A percentile compares a stretch with the other conserved stretches of the same genome.
Evolutionary conservation across 2,329 filamentous ascomycete genomes (phyloP).

Genomic region (Ustilaginoidea virens): DNA sequence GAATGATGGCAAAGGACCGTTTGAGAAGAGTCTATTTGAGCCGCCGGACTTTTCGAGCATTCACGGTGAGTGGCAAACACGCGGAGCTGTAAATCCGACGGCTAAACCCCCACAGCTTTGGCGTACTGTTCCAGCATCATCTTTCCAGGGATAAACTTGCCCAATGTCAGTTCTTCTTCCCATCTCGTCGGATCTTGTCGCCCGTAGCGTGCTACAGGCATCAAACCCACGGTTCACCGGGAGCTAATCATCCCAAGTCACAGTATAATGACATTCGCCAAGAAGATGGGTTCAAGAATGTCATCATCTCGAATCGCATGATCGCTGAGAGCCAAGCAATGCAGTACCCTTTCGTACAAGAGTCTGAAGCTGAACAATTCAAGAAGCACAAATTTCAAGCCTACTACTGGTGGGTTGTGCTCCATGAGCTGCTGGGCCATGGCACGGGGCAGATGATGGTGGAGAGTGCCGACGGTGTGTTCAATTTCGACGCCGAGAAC

Average conservation of each 20-base stretch:
- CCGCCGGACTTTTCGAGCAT: slow-evolving; percentile 60
- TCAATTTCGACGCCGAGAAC: slow-evolving; percentile 44
- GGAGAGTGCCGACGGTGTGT: slow-evolving; percentile 35
- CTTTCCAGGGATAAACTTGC: slow-evolving; percentile 26
- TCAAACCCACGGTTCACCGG: neutral
- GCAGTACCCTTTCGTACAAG: slow-evolving; percentile 40
- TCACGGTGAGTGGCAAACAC: slow-evolving; percentile 43
- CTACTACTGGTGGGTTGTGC: too few relatives aligned
- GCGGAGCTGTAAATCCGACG: too few relatives aligned
- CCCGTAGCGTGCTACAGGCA: neutral
- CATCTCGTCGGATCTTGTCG: too few relatives aligned
- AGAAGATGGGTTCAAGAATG: slow-evolving; percentile 48
- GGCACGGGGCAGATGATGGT: slow-evolving; percentile 47
- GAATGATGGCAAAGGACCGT: slow-evolving; percentile 31
- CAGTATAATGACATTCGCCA: slow-evolving; percentile 42
- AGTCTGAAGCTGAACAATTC: slow-evolving; percentile 44
- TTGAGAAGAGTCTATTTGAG: slow-evolving; percentile 58
- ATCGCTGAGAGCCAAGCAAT: too few relatives aligned
- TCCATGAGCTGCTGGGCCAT: slow-evolving; percentile 53
- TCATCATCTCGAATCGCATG: slow-evolving; percentile 44
- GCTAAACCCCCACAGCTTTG: slow-evolving; percentile 23
- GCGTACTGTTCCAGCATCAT: slow-evolving; percentile 27
- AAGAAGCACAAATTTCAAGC: slow-evolving; percentile 48
- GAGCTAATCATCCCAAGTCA: neutral
- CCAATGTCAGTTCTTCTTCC: slow-evolving; percentile 27